These are phyloP conservation scores for Tetrahymena malaccensis DNA, from an alignment of 73 alveolate genomes.

Conservation along the genomic window DNA sequence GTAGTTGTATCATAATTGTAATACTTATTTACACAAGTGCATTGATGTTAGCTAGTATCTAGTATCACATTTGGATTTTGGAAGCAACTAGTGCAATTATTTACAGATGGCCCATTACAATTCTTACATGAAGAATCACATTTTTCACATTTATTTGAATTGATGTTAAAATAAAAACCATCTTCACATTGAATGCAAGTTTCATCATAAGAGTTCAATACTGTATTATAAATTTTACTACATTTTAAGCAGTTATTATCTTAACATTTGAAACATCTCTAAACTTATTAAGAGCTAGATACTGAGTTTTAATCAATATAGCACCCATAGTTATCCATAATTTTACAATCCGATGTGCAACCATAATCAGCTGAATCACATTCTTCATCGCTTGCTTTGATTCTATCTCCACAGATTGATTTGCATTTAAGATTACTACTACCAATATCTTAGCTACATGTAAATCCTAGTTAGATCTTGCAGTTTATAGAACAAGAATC, in stretches of 20 bases:
- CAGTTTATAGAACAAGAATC: not conserved
- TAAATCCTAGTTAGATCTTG: not conserved
- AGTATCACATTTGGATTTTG: not conserved
- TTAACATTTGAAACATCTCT: not conserved
- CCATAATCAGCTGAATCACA: not conserved
- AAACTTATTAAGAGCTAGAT: not conserved
- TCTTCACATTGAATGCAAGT: not conserved
- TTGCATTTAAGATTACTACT: not conserved
- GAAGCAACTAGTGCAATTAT: not conserved
- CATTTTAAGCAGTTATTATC: not conserved
- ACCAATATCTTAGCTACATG: not conserved
- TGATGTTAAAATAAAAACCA: not conserved
- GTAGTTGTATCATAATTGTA: not conserved
- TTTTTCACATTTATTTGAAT: not conserved
- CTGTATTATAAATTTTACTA: not conserved
- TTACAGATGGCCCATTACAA: not conserved
- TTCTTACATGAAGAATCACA: not conserved
- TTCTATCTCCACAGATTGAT: not conserved
- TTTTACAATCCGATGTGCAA: not conserved
- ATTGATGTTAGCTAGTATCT: not conserved
- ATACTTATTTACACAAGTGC: not conserved
- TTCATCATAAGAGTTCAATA: not conserved
- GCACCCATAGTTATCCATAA: not conserved
- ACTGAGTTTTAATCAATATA: not conserved
- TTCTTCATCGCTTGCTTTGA: not conserved